Evolutionary conservation across 257 asterid species (phyloP), one percentile per base, ranked within the genome.

Genomic region (Haberlea rhodopensis): DNA sequence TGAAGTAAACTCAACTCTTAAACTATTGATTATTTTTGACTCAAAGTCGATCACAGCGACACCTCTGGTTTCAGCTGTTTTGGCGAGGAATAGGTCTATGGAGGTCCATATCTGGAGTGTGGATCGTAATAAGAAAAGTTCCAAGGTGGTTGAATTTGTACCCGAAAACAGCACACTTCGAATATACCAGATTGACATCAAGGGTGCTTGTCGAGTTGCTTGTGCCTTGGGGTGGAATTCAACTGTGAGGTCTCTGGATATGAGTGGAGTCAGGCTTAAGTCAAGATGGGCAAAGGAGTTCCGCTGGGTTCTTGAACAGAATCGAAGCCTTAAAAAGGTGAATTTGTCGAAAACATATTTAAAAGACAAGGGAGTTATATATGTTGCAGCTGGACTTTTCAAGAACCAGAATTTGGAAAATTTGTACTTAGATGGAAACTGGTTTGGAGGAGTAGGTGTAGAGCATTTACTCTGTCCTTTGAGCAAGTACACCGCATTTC

Each of bases 391-490:
- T 15, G 95, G 96, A 10, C 91, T 88, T 0, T 88, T 90, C 60
- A 88, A 84, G 63, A 90, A 90, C 69, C 82, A 51, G 72, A 74
- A 71, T 13, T 73, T 90, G 85, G 83, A 90, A 51, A 88, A 70
- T 6, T 56, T 90, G 60, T 52, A 72, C 72, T 83, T 90, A 25
- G 79, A 81, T 24, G 95, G 94, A 60, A 90, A 90, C 60, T 70
- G 79, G 58, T 86, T 81, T 5, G 83, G 88, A 0, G 96, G 91
- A 19, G 45, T 79, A 8, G 96, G 95, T 0, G 73, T 88, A 2
- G 96, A 90, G 63, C 97, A 90, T 73, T 71, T 90, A 46, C 89
- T 90, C 62, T 86, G 95, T 66, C 97, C 97, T n/a, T 58, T 90
- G 64, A 88, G 84, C 83, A 79, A 80, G 49, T 90, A 85, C 72